Evolutionary conservation across 805 yeast species (phyloP).

Genomic region (Kazachstania bromeliacearum): DNA sequence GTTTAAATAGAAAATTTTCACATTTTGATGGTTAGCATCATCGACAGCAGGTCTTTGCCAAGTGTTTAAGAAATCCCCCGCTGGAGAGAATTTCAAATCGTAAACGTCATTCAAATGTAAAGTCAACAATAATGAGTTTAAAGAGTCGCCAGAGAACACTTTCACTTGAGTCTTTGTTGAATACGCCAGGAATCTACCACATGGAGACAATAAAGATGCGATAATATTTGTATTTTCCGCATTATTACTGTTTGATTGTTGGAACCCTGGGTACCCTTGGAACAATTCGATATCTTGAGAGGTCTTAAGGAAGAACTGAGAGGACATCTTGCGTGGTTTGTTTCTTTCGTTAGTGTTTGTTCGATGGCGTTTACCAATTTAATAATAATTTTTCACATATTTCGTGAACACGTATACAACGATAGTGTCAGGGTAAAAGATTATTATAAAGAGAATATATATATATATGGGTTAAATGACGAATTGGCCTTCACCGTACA

Average conservation of each 20-base stretch:
- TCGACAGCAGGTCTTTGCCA: slow-evolving; percentile 83
- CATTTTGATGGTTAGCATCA: slow-evolving; percentile 68
- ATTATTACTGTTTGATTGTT: slow-evolving; percentile 15
- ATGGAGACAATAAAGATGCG: slow-evolving; percentile 27
- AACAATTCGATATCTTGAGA: slow-evolving; percentile 28
- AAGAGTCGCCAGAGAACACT: slow-evolving; percentile 22
- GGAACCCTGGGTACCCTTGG: slow-evolving; percentile 28
- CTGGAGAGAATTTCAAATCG: slow-evolving; percentile 83
- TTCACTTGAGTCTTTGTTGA: slow-evolving; percentile 22
- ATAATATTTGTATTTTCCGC: slow-evolving; percentile 9
- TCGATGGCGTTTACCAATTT: neutral
- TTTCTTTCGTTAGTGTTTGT: neutral
- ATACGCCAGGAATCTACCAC: slow-evolving; percentile 29
- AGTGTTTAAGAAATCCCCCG: slow-evolving; percentile 69
- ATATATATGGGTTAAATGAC: neutral
- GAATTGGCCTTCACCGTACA: slow-evolving; percentile 29
- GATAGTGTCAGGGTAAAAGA: neutral
- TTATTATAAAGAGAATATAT: neutral
- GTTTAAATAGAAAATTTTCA: slow-evolving; percentile 58
- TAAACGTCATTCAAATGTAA: slow-evolving; percentile 50
- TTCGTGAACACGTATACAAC: no score
- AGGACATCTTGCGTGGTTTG: slow-evolving; percentile 19
- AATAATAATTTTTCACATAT: no score
- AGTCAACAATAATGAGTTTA: slow-evolving; percentile 15
- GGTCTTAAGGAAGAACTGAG: slow-evolving; percentile 29